Evolutionary conservation across 2,329 filamentous ascomycete genomes (phyloP).

Genomic region (Pseudopithomyces maydicus): DNA sequence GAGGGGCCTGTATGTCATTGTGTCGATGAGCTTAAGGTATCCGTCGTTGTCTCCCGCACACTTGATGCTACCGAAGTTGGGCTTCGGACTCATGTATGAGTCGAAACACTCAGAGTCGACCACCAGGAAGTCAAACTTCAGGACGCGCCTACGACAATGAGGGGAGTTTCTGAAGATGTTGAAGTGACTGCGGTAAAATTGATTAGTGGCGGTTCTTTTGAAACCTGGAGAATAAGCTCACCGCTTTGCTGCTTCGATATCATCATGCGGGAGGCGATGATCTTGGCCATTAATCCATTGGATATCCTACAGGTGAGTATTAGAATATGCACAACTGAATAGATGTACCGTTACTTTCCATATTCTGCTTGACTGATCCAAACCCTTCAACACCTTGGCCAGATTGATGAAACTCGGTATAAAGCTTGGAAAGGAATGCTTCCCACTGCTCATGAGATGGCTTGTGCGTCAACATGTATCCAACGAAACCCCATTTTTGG

Average conservation of each 20-base stretch:
- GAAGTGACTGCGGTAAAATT: slow-evolving; percentile 4
- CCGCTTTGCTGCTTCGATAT: slow-evolving; percentile 11
- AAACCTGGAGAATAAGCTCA: background rate
- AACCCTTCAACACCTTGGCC: slow-evolving; percentile 11
- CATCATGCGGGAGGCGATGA: slow-evolving; percentile 8
- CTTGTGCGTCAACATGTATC: slow-evolving; percentile 8
- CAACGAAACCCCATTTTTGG: slow-evolving; percentile 12
- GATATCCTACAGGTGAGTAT: background rate
- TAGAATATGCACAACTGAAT: no score
- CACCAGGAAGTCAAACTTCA: slow-evolving; percentile 11
- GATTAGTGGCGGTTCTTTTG: background rate
- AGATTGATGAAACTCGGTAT: slow-evolving; percentile 1
- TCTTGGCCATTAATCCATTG: slow-evolving; percentile 9
- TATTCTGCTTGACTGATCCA: background rate
- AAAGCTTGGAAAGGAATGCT: slow-evolving; percentile 2
- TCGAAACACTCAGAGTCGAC: slow-evolving; percentile 9
- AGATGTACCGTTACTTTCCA: background rate
- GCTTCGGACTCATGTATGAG: slow-evolving; percentile 8
- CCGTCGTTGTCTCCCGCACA: slow-evolving; percentile 8
- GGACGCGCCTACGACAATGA: slow-evolving; percentile 1
- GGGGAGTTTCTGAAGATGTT: slow-evolving; percentile 1
- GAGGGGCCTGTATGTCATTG: background rate
- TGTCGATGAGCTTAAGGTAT: slow-evolving; percentile 12
- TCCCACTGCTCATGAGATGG: slow-evolving; percentile 8
- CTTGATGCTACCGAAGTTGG: background rate